A percentile compares a stretch with the other conserved stretches of the same genome.
Evolutionary conservation across 345 rosid genomes (phyloP).

Genomic region (Eucalyptus caleyi): DNA sequence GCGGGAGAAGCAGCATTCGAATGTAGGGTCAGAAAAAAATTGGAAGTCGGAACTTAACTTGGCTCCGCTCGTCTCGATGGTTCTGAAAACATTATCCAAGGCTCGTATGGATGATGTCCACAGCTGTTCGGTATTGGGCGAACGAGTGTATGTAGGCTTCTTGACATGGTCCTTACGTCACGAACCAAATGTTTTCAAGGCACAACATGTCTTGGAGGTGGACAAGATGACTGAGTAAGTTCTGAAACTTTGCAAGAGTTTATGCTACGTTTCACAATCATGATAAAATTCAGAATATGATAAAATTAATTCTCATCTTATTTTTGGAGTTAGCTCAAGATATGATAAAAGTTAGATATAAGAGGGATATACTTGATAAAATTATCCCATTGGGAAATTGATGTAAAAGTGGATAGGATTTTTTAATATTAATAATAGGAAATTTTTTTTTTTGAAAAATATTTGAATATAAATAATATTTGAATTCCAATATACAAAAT

Average conservation of each 20-base stretch:
- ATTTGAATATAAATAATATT: too few relatives aligned
- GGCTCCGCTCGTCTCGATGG: not conserved
- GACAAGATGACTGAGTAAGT: not conserved
- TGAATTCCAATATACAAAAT: too few relatives aligned
- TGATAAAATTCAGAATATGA: too few relatives aligned
- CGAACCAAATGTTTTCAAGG: not conserved
- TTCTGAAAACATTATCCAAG: not conserved
- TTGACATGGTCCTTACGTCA: not conserved
- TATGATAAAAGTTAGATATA: accelerated
- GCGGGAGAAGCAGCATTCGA: not conserved
- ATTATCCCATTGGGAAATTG: accelerated
- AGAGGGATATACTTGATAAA: accelerated
- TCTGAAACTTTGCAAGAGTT: not conserved
- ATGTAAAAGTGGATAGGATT: too few relatives aligned
- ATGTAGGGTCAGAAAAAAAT: not conserved
- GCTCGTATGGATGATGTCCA: not conserved
- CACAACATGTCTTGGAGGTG: not conserved
- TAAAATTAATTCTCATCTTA: accelerated
- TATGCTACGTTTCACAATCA: accelerated
- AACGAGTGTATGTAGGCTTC: accelerated
- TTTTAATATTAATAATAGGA: too few relatives aligned
- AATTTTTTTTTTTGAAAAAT: too few relatives aligned
- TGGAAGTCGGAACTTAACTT: not conserved
- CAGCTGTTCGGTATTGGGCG: too few relatives aligned
- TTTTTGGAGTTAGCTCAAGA: too few relatives aligned